Conservation (phyloP, 1,284 basidiomycete genomes). For the Pascua guehoae region DNA sequence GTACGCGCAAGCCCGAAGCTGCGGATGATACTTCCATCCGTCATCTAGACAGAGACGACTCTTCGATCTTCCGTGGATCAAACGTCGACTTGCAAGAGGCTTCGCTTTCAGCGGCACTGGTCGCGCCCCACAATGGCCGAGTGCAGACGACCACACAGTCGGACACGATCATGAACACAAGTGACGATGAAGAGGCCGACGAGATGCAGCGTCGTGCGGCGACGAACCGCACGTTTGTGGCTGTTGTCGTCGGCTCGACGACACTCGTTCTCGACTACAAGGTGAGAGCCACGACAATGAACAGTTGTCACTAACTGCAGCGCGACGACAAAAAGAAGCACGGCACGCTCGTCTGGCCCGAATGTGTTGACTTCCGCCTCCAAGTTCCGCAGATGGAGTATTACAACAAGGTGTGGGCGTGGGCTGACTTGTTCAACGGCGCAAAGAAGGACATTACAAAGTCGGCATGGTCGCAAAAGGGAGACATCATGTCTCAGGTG, state of each 20-base stretch:
- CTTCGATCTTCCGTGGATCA: no score
- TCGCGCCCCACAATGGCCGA: no score
- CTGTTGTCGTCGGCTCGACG: conserved; percentile 67
- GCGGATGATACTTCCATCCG: not conserved
- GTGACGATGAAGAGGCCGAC: conserved; percentile 31
- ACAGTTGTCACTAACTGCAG: conserved; percentile 5
- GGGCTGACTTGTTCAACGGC: conserved; percentile 74
- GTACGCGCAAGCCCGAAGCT: conserved; percentile 17
- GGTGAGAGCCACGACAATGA: conserved; percentile 29
- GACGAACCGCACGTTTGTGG: conserved; percentile 65
- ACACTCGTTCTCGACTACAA: conserved; percentile 52
- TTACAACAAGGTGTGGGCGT: conserved; percentile 81
- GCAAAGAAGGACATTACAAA: conserved; percentile 60
- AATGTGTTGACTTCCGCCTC: conserved; percentile 55
- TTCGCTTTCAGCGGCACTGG: no score
- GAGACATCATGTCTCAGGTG: conserved; percentile 45
- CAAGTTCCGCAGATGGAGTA: conserved; percentile 63
- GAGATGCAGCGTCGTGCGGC: conserved; percentile 52
- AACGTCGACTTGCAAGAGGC: no score
- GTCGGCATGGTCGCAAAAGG: conserved; percentile 47
- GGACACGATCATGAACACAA: not conserved
- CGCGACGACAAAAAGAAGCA: conserved; percentile 53
- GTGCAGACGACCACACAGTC: not conserved
- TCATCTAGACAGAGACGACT: no score
- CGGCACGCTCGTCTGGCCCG: conserved; percentile 31